These are phyloP conservation scores for Nicotiana otophora DNA, from an alignment of 257 asterid species.

Conservation along the genomic window DNA sequence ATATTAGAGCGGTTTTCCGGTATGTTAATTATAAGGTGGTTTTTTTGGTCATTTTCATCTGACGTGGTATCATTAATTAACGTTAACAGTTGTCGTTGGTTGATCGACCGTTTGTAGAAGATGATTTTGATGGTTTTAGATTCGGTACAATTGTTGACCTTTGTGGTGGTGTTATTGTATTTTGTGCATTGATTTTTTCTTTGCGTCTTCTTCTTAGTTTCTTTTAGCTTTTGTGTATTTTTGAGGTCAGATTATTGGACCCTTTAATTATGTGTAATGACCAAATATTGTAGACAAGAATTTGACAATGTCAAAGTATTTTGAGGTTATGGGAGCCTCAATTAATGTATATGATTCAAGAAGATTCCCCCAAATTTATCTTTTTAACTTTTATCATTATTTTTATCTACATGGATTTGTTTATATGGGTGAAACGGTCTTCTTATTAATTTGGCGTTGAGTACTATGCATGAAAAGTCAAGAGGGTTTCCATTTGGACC, in stretches of 20 bases:
- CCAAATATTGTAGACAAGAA: not conserved
- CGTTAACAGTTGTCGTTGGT: not conserved
- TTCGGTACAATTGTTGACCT: not conserved
- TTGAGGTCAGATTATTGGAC: not conserved
- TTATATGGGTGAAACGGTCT: not conserved
- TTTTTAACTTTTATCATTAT: not conserved
- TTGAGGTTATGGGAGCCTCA: not conserved
- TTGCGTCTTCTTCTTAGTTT: not conserved
- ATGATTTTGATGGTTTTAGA: not conserved
- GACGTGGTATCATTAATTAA: not conserved
- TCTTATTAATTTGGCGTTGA: not conserved
- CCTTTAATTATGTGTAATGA: not conserved
- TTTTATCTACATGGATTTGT: too few species aligned
- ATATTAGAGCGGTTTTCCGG: not conserved
- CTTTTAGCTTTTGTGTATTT: not conserved
- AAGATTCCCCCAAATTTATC: not conserved
- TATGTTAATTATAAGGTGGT: not conserved
- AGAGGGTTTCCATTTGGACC: not conserved
- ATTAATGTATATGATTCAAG: not conserved
- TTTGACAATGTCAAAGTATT: not conserved
- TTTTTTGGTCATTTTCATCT: not conserved
- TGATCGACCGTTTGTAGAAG: not conserved
- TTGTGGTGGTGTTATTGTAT: not conserved
- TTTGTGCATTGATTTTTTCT: not conserved
- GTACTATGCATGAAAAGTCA: not conserved